Percentiles rank a stretch among this genome's conserved stretches.
Evolutionary conservation across 805 yeast species (phyloP).

Genomic region (Saturnispora kantuleensis): DNA sequence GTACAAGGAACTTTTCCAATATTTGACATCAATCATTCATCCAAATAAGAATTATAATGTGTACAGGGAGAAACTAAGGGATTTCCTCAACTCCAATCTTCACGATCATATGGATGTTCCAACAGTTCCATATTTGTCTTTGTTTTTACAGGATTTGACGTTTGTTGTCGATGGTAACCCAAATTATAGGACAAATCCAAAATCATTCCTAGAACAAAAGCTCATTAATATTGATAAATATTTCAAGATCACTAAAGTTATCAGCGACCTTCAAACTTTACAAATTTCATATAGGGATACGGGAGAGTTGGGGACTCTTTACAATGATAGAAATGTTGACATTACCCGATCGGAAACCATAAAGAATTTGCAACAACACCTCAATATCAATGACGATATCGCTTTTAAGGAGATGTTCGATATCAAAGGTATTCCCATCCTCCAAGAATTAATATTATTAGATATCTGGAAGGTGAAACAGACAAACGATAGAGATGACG

Average conservation of each 20-base stretch:
- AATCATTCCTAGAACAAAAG: slow-evolving; percentile 42
- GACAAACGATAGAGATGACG: slow-evolving; percentile 48
- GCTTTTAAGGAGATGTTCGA: slow-evolving; percentile 28
- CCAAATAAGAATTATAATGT: slow-evolving; percentile 66
- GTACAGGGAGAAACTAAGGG: slow-evolving; percentile 53
- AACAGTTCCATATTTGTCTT: slow-evolving; percentile 65
- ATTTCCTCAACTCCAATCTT: slow-evolving; percentile 40
- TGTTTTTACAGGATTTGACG: slow-evolving; percentile 70
- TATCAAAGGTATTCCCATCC: slow-evolving; percentile 30
- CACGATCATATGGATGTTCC: slow-evolving; percentile 40
- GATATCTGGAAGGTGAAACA: slow-evolving; percentile 67
- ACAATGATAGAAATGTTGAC: slow-evolving; percentile 20
- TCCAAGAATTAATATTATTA: slow-evolving; percentile 51
- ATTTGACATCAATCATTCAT: slow-evolving; percentile 57
- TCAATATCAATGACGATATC: slow-evolving; percentile 12
- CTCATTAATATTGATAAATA: slow-evolving; percentile 69
- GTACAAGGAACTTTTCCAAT: slow-evolving; percentile 51
- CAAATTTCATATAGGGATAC: slow-evolving; percentile 48
- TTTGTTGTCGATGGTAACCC: slow-evolving; percentile 79
- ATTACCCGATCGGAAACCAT: slow-evolving; percentile 24
- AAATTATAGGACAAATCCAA: slow-evolving; percentile 47
- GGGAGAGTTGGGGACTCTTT: slow-evolving; percentile 22
- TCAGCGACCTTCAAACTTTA: slow-evolving; percentile 56
- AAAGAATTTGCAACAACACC: slow-evolving; percentile 17
- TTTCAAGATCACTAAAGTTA: slow-evolving; percentile 52